A percentile compares a stretch with the other conserved stretches of the same genome.
These are phyloP conservation scores for Sequoia sempervirens DNA, from an alignment of 75 land plant species.

Conservation along the genomic window DNA sequence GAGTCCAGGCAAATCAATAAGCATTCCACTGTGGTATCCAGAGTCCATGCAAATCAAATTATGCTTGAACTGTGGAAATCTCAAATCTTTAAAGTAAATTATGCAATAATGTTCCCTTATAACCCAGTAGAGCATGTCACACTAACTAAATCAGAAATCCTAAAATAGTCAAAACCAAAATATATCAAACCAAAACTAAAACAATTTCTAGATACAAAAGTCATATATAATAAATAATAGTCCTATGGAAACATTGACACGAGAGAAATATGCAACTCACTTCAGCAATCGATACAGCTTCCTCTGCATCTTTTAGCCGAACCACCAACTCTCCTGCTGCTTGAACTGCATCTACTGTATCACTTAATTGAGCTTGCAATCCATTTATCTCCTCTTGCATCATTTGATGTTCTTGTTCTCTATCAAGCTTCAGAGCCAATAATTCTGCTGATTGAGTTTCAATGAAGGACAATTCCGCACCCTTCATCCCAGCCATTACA, in stretches of 20 bases:
- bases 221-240: not conserved
- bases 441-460: conserved; percentile 68
- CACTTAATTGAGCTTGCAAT: conserved; percentile 64
- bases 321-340: conserved; percentile 95
- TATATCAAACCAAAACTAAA: not conserved
- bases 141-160: not conserved
- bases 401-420: conserved; percentile 47
- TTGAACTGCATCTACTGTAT: conserved; percentile 90
- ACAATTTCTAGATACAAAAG: not conserved
- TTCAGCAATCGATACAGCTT: conserved; percentile 51
- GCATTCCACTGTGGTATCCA: not conserved
- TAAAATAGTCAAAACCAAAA: not conserved
- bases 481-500: conserved; percentile 50
- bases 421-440: conserved; percentile 54
- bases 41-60: not conserved
- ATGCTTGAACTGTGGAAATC: not conserved
- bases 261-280: conserved; percentile 18
- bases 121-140: too few relatives aligned
- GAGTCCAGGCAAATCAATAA: not conserved
- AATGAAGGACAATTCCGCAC: conserved; percentile 35
- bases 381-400: conserved; percentile 66
- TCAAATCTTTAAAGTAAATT: not conserved
- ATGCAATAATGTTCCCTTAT: not conserved
- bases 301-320: conserved; percentile 77
- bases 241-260: not conserved